phyloP scores from a whole-genome alignment of 2,329 filamentous ascomycete species.

The Colletotrichum neosansevieriae region DNA sequence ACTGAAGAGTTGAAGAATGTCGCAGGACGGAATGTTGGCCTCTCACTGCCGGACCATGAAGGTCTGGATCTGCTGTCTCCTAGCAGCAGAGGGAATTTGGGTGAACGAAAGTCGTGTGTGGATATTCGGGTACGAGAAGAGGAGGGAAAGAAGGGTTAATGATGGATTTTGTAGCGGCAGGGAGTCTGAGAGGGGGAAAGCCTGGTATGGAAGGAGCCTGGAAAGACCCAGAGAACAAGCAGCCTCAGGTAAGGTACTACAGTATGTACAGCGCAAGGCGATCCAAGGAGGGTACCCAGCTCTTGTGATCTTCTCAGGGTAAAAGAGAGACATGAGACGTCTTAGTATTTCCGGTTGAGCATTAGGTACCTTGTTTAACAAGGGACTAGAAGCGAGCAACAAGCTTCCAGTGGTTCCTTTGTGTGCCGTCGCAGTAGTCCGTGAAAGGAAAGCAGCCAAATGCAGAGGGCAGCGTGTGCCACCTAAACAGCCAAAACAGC shows the following conservation, averaged over 20 bases:
- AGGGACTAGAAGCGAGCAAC: conserved; percentile 1
- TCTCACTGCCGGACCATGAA: conserved; percentile 34
- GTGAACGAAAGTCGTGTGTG: conserved; percentile 28
- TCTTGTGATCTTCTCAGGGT: background rate
- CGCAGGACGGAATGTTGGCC: conserved; percentile 9
- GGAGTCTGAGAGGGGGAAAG: conserved; percentile 8
- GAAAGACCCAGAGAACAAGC: background rate
- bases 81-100: conserved; percentile 23
- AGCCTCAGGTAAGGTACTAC: conserved; percentile 29
- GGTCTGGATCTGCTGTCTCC: conserved; percentile 30
- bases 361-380: background rate
- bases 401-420: conserved; percentile 35
- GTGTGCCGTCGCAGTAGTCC: conserved; percentile 29
- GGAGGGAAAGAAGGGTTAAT: conserved; percentile 39
- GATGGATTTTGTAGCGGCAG: conserved; percentile 33
- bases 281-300: background rate
- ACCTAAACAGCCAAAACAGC: conserved; percentile 16
- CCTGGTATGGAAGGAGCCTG: background rate
- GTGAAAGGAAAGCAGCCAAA: conserved; percentile 29
- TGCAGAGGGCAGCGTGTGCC: conserved; percentile 7
- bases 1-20: background rate
- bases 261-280: background rate
- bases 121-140: no score
- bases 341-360: background rate
- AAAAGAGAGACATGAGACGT: conserved; percentile 2